Conservation (phyloP, 2,329 filamentous ascomycete species). For the Rhynchosporium secalis region DNA sequence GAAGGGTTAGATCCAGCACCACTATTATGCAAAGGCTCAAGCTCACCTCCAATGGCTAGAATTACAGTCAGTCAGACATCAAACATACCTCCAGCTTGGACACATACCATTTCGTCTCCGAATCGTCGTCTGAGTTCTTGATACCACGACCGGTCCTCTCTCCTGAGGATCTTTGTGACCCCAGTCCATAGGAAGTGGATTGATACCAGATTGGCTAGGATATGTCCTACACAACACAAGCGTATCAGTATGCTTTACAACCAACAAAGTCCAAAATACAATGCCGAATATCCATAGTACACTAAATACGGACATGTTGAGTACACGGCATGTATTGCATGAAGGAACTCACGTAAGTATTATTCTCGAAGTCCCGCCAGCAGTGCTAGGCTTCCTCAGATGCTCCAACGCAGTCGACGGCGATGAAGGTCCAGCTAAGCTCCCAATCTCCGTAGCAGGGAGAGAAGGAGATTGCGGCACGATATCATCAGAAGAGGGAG, state of each 20-base stretch:
- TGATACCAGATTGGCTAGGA: conserved; percentile 89
- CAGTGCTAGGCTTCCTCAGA: conserved; percentile 42
- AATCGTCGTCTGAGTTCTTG: conserved; percentile 72
- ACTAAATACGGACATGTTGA: not conserved
- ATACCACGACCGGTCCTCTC: conserved; percentile 87
- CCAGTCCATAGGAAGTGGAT: conserved; percentile 88
- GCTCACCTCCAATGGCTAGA: conserved; percentile 58
- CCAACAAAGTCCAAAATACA: not conserved
- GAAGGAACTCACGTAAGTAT: conserved; percentile 55
- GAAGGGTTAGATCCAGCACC: conserved; percentile 31
- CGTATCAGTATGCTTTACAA: conserved; percentile 18
- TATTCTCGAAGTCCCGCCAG: conserved; percentile 51
- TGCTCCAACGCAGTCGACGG: conserved; percentile 23
- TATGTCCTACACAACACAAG: conserved; percentile 62
- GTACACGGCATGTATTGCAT: not conserved
- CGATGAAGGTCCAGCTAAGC: conserved; percentile 15
- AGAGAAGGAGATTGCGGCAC: conserved; percentile 39
- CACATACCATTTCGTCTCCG: conserved; percentile 73
- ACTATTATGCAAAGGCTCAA: no score
- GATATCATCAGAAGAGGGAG: conserved; percentile 30
- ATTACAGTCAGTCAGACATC: conserved; percentile 25
- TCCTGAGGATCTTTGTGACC: conserved; percentile 72
- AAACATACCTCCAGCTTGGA: conserved; percentile 50
- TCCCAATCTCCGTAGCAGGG: conserved; percentile 33
- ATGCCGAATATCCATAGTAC: not conserved